A percentile compares a stretch with the other conserved stretches of the same genome.
These are phyloP conservation scores for Lantana camara DNA, from an alignment of 257 asterid species.

Conservation along the genomic window DNA sequence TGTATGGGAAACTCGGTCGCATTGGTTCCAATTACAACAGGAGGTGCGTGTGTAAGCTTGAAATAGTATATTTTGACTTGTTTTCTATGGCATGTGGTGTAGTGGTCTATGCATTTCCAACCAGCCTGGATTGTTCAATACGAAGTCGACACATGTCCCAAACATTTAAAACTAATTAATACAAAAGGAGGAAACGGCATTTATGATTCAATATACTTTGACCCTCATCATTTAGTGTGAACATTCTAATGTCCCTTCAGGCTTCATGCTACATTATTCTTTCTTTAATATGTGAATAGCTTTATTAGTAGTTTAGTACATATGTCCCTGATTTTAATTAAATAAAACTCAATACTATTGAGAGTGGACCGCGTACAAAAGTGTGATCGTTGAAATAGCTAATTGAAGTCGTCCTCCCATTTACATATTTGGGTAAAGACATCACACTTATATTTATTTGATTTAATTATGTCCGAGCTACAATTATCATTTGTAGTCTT, in stretches of 20 bases:
- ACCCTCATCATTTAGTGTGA: not conserved
- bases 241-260: not conserved
- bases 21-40: not conserved
- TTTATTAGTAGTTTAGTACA: no score
- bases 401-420: no score
- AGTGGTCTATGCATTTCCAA: conserved; percentile 24
- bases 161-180: conserved; percentile 5
- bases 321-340: no score
- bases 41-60: not conserved
- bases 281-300: not conserved
- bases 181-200: not conserved
- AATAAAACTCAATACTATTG: no score
- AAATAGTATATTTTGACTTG: conserved; percentile 16
- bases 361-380: no score
- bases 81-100: conserved; percentile 26
- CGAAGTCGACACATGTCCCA: conserved; percentile 24
- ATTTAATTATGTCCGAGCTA: no score
- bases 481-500: no score
- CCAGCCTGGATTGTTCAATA: conserved; percentile 33
- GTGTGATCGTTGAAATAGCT: no score
- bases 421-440: no score
- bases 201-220: conserved; percentile 3
- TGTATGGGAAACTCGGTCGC: no score
- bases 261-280: not conserved
- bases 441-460: no score